Conservation (phyloP, 1,284 basidiomycete genomes). For the Heterobasidion occidentale region DNA sequence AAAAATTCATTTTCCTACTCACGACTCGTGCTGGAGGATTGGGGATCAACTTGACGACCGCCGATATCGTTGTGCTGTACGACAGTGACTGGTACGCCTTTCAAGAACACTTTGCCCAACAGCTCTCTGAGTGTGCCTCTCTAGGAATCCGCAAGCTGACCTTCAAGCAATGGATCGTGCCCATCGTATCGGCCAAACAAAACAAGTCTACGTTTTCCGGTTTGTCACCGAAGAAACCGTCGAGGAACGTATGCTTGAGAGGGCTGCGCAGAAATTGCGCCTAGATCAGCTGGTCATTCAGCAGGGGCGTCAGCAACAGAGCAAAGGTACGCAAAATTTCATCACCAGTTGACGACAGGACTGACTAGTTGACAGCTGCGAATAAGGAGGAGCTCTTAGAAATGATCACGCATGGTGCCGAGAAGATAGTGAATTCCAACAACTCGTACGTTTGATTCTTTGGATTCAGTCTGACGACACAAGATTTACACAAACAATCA, state of each 20-base stretch:
- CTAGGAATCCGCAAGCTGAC: constrained; percentile 96
- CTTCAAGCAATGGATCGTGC: constrained; percentile 99
- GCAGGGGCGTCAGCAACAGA: constrained; percentile 76
- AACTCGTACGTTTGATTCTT: constrained; percentile 41
- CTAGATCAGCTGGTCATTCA: constrained; percentile 98
- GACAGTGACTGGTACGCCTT: constrained; percentile 83
- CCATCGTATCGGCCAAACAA: constrained; percentile 97
- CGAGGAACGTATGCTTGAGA: constrained; percentile 95
- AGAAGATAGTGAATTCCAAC: constrained; percentile 85
- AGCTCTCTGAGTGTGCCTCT: constrained; percentile 6
- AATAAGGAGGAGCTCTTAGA: constrained; percentile 96
- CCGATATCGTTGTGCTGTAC: constrained; percentile 96
- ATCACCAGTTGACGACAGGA: background rate
- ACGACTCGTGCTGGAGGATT: constrained; percentile 98
- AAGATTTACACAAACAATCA: constrained; percentile 18
- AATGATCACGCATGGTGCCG: constrained; percentile 98
- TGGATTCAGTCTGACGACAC: background rate
- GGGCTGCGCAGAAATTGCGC: constrained; percentile 94
- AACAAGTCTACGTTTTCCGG: constrained; percentile 97
- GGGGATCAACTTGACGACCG: constrained; percentile 94
- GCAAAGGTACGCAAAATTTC: constrained; percentile 41
- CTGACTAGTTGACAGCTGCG: constrained; percentile 44
- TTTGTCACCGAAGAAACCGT: constrained; percentile 97
- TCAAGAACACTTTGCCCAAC: background rate
- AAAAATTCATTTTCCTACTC: constrained; percentile 95